A percentile compares a stretch with the other conserved stretches of the same genome.
These are phyloP conservation scores for Delonix regia DNA, from an alignment of 306 rosid genomes.

Conservation along the genomic window DNA sequence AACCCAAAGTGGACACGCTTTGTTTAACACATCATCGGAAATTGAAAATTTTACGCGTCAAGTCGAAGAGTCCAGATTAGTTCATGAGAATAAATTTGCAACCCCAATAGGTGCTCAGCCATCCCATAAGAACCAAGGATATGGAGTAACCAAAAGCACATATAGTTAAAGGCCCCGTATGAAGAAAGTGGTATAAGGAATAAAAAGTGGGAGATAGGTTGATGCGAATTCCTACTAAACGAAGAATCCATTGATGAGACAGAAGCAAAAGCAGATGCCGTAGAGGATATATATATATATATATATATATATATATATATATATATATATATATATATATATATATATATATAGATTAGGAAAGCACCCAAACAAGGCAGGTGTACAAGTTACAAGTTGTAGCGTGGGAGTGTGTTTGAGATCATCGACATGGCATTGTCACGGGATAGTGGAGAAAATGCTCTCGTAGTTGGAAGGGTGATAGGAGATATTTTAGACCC, in stretches of 20 bases:
- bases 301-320: not conserved
- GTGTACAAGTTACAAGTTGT: not conserved
- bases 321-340: not conserved
- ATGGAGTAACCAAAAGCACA: too few species aligned
- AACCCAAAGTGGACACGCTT: too few species aligned
- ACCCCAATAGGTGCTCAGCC: not conserved
- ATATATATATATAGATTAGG: not conserved
- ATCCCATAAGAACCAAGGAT: too few species aligned
- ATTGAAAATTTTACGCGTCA: too few species aligned
- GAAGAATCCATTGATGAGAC: constrained; percentile 24
- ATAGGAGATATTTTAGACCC: constrained; percentile 51
- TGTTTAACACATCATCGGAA: too few species aligned
- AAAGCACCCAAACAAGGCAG: not conserved
- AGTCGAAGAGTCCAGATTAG: too few species aligned
- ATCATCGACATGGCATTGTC: not conserved
- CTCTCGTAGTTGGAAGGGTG: constrained; percentile 41
- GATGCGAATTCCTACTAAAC: not conserved
- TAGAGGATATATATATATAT: not conserved
- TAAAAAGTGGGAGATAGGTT: too few species aligned
- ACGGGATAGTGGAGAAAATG: constrained; percentile 4
- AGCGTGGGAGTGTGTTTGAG: not conserved
- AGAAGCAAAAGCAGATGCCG: constrained; percentile 43
- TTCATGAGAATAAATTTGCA: not conserved
- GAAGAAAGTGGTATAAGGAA: too few species aligned
- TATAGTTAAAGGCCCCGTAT: too few species aligned